Base-by-base conservation (phyloP, 2,329 filamentous ascomycete genomes). In the Sclerotinia trifoliorum region DNA sequence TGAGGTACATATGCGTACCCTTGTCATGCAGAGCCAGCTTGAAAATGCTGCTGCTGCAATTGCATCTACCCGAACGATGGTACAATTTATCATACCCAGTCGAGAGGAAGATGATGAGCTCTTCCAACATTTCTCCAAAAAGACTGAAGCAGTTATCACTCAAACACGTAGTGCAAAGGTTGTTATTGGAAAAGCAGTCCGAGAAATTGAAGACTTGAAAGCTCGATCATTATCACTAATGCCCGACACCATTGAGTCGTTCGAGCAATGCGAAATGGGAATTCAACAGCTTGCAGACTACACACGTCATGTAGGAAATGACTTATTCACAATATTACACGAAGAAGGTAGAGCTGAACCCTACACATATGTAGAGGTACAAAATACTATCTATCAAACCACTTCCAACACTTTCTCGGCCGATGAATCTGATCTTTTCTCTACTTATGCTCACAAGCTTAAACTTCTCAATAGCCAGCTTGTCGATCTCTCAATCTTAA, bases 81-180 rank as follows among this genome's bases (percentile, higher is more conserved):
- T 95, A 0, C 87, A 92, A 76, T 83, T 85, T 15, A 86, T 87
- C 58, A 78, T 94, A 6, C 83, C 86, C 0, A 76, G 80, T 1
- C 79, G 79, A 13, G 81, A 80, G 26, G 87, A 90, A 35, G 88
- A 92, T 10, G 89, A 90, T 65, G 90, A 92, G 70, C 81, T 87
- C 72, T 85, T 85, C 15, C 81, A 88, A 70, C 84, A 90, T 73
- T 90, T 96, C 73, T 78, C 85, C 42, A 88, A 87, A 75, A 91
- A 90, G 77, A 82, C 90, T 0, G 93, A 96, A 69, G 78, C 84
- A 21, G 86, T 93, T 66, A 85, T 93, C 69, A 88, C 86, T 19
- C 89, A 93, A 75, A 91, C 91, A 10, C 87, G 94, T 70, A 93
- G 91, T 76, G 86, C 90, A 67, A 97, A 96, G 82, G 91, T 97